Evolutionary conservation across 768 basidiomycete species (phyloP).

Genomic region (Dictyophora rubrovolvata): DNA sequence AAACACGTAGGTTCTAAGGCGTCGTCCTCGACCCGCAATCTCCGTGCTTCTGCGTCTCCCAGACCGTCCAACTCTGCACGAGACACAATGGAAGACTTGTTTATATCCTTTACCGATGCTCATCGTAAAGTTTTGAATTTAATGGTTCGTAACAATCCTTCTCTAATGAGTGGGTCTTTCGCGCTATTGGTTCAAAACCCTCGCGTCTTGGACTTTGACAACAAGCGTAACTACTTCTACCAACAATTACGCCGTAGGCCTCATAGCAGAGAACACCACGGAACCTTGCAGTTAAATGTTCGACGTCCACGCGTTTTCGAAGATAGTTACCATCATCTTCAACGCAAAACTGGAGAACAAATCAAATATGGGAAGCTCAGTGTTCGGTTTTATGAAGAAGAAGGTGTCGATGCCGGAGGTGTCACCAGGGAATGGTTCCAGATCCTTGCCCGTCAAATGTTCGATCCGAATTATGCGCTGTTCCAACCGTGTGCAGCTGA

Average conservation of each 20-base stretch:
- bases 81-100: conserved; percentile 82
- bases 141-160: conserved; percentile 98
- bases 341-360: conserved; percentile 85
- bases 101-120: conserved; percentile 85
- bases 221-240: conserved; percentile 94
- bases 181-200: conserved; percentile 93
- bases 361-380: conserved; percentile 97
- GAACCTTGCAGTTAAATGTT: conserved; percentile 80
- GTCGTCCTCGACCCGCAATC: conserved; percentile 35
- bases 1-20: conserved; percentile 77
- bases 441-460: conserved; percentile 96
- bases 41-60: conserved; percentile 62
- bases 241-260: conserved; percentile 85
- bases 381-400: conserved; percentile 92
- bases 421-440: conserved; percentile 99
- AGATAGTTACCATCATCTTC: conserved; percentile 90
- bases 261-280: conserved; percentile 68
- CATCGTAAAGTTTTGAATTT: conserved; percentile 91
- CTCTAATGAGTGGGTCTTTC: conserved; percentile 96
- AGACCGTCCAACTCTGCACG: conserved; percentile 44
- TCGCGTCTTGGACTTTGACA: conserved; percentile 96
- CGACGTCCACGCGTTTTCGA: conserved; percentile 90
- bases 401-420: conserved; percentile 97
- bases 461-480: conserved; percentile 95
- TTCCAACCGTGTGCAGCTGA: conserved; percentile 98